Evolutionary conservation across 805 yeast species (phyloP).

Genomic region (Yamadazyma laniorum): DNA sequence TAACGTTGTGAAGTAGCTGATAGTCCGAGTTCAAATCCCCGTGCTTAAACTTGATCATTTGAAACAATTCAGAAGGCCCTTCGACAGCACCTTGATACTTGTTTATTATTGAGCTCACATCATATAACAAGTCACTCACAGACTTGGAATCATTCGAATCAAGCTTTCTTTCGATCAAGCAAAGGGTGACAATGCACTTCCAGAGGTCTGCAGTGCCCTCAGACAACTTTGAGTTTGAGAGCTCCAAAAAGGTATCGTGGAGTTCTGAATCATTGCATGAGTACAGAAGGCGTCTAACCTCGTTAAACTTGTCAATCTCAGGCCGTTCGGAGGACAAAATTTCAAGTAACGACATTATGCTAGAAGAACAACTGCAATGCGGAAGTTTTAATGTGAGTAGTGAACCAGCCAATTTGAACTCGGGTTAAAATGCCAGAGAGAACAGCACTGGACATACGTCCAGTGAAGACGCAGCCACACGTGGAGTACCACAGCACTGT

Average conservation of each 20-base stretch:
- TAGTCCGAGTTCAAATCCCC: constrained; percentile 35
- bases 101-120: background rate
- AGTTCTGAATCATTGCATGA: background rate
- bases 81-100: background rate
- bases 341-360: background rate
- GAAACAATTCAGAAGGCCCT: background rate
- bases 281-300: background rate
- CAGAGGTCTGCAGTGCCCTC: background rate
- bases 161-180: constrained; percentile 3
- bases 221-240: background rate
- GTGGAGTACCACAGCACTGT: no score
- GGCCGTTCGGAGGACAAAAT: background rate
- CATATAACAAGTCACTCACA: constrained; percentile 1
- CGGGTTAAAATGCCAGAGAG: no score
- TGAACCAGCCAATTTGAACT: no score
- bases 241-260: background rate
- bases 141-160: constrained; percentile 1
- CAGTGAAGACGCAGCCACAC: no score
- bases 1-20: constrained; percentile 21
- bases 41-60: constrained; percentile 23
- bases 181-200: background rate
- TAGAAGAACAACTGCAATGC: no score
- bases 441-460: no score
- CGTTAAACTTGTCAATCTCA: background rate
- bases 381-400: no score